Conservation (phyloP, 345 rosid genomes). For the Mercurialis annua region DNA sequence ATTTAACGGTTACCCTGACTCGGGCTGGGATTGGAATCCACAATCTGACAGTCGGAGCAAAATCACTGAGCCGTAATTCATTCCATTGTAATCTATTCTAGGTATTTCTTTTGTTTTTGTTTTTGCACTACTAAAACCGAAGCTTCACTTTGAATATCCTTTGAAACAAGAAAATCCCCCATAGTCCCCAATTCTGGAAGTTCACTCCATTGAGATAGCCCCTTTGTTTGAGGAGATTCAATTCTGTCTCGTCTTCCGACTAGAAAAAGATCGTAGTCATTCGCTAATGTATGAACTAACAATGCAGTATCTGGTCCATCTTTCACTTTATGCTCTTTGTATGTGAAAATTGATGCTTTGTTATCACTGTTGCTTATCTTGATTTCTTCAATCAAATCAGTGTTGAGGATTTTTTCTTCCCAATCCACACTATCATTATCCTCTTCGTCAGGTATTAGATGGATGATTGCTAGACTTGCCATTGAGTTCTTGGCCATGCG, state of each 20-base stretch:
- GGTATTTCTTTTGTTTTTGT: too few relatives aligned
- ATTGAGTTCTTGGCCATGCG: conserved; percentile 37
- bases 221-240: conserved; percentile 30
- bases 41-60: too few relatives aligned
- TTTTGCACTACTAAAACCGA: conserved; percentile 63
- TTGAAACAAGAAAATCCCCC: conserved; percentile 61
- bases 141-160: conserved; percentile 34
- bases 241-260: conserved; percentile 48
- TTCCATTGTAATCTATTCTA: neutral
- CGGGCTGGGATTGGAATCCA: too few relatives aligned
- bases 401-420: too few relatives aligned
- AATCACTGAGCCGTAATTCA: too few relatives aligned
- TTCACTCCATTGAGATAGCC: conserved; percentile 60
- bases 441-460: conserved; percentile 15
- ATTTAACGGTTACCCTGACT: too few relatives aligned
- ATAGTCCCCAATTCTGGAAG: conserved; percentile 61
- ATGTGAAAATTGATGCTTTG: too few relatives aligned
- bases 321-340: conserved; percentile 26
- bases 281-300: conserved; percentile 30
- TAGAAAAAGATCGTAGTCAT: conserved; percentile 39
- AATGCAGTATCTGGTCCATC: conserved; percentile 40
- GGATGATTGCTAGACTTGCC: conserved; percentile 31
- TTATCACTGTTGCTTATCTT: too few relatives aligned
- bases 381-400: conserved; percentile 29
- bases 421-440: conserved; percentile 20